A percentile compares a stretch with the other conserved stretches of the same genome.
phyloP scores from a whole-genome alignment of 1,284 basidiomycete genomes.

The Cryptococcus wingfieldii region DNA sequence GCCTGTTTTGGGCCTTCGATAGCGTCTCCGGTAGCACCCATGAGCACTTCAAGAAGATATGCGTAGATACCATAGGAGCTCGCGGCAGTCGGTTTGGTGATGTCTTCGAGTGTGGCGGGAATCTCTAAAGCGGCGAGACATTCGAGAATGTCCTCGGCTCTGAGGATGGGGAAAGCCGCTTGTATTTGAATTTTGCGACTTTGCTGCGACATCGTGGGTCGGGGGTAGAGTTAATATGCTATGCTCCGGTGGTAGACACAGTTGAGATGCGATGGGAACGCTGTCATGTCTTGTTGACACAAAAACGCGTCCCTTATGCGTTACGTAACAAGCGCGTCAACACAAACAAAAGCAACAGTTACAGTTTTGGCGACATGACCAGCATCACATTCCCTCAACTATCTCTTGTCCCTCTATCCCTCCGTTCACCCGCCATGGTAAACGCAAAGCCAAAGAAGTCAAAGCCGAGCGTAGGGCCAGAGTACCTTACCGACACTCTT shows the following conservation, averaged over 20 bases:
- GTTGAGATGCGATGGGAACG: no score
- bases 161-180: constrained; percentile 37
- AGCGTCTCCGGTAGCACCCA: constrained; percentile 58
- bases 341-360: constrained; percentile 5
- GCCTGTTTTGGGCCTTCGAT: constrained; percentile 61
- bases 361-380: background rate
- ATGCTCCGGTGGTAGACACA: no score
- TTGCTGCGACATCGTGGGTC: constrained; percentile 20
- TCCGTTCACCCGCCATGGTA: constrained; percentile 16
- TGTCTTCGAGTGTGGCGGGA: constrained; percentile 62
- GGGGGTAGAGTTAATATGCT: no score
- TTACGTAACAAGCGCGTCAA: constrained; percentile 13
- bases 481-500: constrained; percentile 38
- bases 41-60: constrained; percentile 63
- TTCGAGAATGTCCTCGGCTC: constrained; percentile 27
- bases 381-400: no score
- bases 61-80: constrained; percentile 55
- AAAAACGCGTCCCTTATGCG: constrained; percentile 1
- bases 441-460: constrained; percentile 10
- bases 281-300: constrained; percentile 6
- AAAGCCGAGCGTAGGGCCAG: constrained; percentile 15
- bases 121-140: constrained; percentile 39
- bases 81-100: constrained; percentile 63
- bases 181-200: constrained; percentile 15
- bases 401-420: background rate